Evolutionary conservation across 2,329 filamentous ascomycete genomes (phyloP).

Genomic region (Microthyrium microscopicum): DNA sequence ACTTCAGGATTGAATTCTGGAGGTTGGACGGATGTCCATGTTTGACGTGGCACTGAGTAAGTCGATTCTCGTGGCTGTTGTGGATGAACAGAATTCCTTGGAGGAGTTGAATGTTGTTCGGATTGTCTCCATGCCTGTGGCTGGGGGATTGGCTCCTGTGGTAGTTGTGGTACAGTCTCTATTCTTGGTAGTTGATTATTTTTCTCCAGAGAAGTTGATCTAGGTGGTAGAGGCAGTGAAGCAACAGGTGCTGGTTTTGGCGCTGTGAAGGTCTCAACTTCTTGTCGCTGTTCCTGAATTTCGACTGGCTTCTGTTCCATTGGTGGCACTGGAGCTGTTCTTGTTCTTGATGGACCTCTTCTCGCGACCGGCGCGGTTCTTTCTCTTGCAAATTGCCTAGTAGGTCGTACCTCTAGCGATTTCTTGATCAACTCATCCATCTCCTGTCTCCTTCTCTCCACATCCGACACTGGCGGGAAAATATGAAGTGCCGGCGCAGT

Average conservation of each 20-base stretch:
- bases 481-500: slow-evolving; percentile 7
- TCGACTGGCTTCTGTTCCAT: neutral
- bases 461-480: slow-evolving; percentile 8
- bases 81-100: too few species aligned
- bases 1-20: too few species aligned
- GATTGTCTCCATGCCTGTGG: too few species aligned
- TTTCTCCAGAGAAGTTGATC: too few species aligned
- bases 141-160: too few species aligned
- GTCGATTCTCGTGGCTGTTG: too few species aligned
- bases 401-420: slow-evolving; percentile 7
- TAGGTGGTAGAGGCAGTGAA: neutral
- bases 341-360: neutral
- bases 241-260: neutral
- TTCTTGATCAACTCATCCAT: slow-evolving; percentile 7
- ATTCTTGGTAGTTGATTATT: too few species aligned
- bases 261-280: neutral
- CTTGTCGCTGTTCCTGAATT: neutral
- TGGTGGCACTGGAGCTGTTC: neutral
- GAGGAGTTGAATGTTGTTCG: too few species aligned
- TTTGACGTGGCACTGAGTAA: too few species aligned
- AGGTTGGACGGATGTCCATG: too few species aligned
- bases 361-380: slow-evolving; percentile 1
- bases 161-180: too few species aligned
- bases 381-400: slow-evolving; percentile 2
- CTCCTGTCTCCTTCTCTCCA: slow-evolving; percentile 4